These are phyloP conservation scores for Exophiala oligosperma DNA, from an alignment of 2,329 filamentous ascomycete genomes.

Conservation along the genomic window DNA sequence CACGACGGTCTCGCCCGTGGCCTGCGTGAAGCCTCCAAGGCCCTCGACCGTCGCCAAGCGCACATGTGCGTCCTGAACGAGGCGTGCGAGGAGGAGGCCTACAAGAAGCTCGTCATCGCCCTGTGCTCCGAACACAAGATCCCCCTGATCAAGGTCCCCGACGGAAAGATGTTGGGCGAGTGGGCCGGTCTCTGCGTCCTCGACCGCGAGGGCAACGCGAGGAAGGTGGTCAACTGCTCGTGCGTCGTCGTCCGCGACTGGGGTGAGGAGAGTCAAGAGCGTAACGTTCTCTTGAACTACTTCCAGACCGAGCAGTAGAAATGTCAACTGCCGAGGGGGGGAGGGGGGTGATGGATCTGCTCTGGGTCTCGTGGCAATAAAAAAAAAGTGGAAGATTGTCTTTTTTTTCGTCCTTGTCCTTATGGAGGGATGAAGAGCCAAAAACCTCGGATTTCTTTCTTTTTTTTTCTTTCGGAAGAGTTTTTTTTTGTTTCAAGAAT, in stretches of 20 bases:
- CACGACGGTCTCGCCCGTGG: constrained; percentile 98
- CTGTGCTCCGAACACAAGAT: constrained; percentile 99
- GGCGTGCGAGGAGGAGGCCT: constrained; percentile 99
- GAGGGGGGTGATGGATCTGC: not conserved
- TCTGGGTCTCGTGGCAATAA: not conserved
- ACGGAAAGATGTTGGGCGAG: constrained; percentile 99
- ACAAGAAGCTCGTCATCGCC: constrained; percentile 99
- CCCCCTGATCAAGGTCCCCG: constrained; percentile 98
- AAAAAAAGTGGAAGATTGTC: too few relatives aligned
- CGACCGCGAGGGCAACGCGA: constrained; percentile 98
- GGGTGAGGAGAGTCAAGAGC: constrained; percentile 99
- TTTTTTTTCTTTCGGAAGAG: too few relatives aligned
- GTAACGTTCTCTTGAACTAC: constrained; percentile 99
- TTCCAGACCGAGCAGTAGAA: constrained; percentile 77
- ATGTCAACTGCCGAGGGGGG: not conserved
- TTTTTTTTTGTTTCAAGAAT: too few relatives aligned
- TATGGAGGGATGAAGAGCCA: too few relatives aligned
- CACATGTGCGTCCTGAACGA: constrained; percentile 99
- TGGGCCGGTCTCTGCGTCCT: constrained; percentile 99
- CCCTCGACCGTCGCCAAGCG: constrained; percentile 95
- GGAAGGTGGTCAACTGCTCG: constrained; percentile 99
- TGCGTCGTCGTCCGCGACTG: constrained; percentile 99
- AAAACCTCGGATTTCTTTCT: too few relatives aligned
- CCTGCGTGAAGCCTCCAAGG: constrained; percentile 97
- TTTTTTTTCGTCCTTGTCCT: too few relatives aligned